A percentile compares a stretch with the other conserved stretches of the same genome.
Evolutionary conservation across 1,139 yeast genomes (phyloP).

Genomic region (Candida glucosophila): DNA sequence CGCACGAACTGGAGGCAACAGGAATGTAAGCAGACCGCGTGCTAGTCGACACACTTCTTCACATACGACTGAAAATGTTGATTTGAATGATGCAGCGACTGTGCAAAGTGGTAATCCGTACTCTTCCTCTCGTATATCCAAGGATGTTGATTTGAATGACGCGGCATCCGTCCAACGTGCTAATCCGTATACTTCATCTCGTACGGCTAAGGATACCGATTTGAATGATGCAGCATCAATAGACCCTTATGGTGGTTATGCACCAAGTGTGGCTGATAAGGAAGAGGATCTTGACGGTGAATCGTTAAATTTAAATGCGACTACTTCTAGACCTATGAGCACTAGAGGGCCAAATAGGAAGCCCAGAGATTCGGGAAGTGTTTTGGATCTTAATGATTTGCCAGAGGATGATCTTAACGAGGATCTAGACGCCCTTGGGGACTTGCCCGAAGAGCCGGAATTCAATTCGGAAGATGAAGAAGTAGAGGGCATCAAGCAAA

Average conservation of each 20-base stretch:
- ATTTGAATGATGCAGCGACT: not conserved
- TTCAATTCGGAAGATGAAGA: conserved; percentile 69
- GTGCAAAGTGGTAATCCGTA: conserved; percentile 4
- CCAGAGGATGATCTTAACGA: conserved; percentile 25
- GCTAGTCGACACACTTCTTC: conserved; percentile 1
- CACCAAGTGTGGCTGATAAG: conserved; percentile 3
- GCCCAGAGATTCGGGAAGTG: conserved; percentile 13
- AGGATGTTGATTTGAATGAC: too few relatives aligned
- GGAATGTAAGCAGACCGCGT: too few relatives aligned
- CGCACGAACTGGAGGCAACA: conserved; percentile 1
- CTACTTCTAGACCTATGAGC: conserved; percentile 28
- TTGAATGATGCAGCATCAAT: conserved; percentile 1
- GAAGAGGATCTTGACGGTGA: conserved; percentile 18
- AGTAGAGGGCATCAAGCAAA: conserved; percentile 79
- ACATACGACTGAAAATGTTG: not conserved
- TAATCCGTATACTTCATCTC: conserved; percentile 2
- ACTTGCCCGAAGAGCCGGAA: conserved; percentile 37
- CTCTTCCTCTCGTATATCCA: too few relatives aligned
- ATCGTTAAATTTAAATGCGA: conserved; percentile 30
- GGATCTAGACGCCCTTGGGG: conserved; percentile 39
- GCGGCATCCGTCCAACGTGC: conserved; percentile 3
- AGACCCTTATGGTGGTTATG: conserved; percentile 7
- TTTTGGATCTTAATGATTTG: conserved; percentile 28
- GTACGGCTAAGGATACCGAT: not conserved
- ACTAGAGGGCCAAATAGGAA: conserved; percentile 20